Conservation (phyloP, 2,329 filamentous ascomycete genomes). For the Ophiostoma himal-ulmi region DNA sequence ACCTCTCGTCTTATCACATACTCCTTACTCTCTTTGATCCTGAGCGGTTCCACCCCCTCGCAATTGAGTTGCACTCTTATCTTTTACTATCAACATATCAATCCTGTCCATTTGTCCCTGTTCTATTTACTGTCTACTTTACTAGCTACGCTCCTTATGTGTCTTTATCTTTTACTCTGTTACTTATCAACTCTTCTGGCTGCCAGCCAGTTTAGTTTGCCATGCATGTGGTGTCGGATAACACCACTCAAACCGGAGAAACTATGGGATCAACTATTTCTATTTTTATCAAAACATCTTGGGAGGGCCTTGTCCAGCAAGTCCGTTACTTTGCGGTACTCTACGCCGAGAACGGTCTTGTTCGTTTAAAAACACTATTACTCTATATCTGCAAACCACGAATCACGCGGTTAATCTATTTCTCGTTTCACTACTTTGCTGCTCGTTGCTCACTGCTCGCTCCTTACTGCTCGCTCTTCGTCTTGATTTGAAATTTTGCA, state of each 20-base stretch:
- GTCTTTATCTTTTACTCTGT: neutral
- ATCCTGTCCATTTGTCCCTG: neutral
- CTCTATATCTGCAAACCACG: neutral
- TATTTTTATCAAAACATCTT: neutral
- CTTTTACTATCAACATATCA: neutral
- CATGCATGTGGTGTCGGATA: constrained; percentile 14
- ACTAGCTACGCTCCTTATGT: constrained; percentile 4
- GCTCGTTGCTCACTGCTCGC: neutral
- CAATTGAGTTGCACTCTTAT: constrained; percentile 6
- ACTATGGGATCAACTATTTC: constrained; percentile 3
- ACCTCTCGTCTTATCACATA: neutral
- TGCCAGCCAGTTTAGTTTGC: neutral
- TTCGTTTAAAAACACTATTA: neutral
- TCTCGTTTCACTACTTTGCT: neutral
- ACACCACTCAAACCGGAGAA: constrained; percentile 11
- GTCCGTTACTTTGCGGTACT: neutral
- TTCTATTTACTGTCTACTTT: neutral
- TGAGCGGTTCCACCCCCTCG: constrained; percentile 10
- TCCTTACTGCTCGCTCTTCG: neutral
- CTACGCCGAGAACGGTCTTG: neutral
- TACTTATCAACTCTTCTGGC: neutral
- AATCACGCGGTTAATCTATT: constrained; percentile 4
- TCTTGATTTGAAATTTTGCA: neutral
- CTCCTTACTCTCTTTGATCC: neutral
- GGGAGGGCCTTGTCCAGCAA: neutral